Conservation (phyloP, 2,329 filamentous ascomycete species). For the Anthostomella pinea region DNA sequence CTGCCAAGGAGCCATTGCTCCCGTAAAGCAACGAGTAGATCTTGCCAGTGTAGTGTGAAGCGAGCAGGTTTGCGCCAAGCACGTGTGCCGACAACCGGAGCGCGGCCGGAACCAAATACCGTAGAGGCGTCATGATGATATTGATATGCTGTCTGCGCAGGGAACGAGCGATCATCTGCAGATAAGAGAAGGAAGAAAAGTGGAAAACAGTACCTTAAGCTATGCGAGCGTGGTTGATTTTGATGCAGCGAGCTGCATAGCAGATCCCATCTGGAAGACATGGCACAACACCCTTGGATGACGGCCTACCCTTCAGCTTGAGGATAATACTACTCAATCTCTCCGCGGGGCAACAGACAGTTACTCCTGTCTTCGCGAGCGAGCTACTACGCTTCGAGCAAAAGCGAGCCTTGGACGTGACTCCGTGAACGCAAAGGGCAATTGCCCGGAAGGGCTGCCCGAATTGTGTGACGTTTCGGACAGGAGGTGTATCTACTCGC, state of each 20-base stretch:
- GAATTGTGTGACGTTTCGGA: slow-evolving; percentile 22
- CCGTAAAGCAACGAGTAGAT: slow-evolving; percentile 35
- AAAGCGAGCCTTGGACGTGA: slow-evolving; percentile 6
- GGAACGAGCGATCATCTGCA: not conserved
- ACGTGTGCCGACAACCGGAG: slow-evolving; percentile 22
- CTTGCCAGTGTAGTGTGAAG: slow-evolving; percentile 39
- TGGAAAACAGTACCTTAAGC: slow-evolving; percentile 2
- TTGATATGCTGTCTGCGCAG: slow-evolving; percentile 10
- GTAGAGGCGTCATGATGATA: slow-evolving; percentile 21
- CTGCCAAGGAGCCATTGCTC: slow-evolving; percentile 25
- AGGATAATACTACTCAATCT: not conserved
- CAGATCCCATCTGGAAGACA: too few species aligned
- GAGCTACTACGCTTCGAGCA: too few species aligned
- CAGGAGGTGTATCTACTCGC: slow-evolving; percentile 20
- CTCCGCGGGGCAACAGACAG: too few species aligned
- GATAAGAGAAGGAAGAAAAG: slow-evolving; percentile 3
- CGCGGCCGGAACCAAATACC: slow-evolving; percentile 17
- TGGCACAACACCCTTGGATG: too few species aligned
- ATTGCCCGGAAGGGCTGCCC: slow-evolving; percentile 26
- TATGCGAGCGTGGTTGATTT: slow-evolving; percentile 16
- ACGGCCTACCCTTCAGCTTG: slow-evolving; percentile 5
- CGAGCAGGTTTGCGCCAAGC: slow-evolving; percentile 33
- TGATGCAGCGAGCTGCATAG: slow-evolving; percentile 10
- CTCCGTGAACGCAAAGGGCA: slow-evolving; percentile 30
- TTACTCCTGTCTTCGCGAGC: too few species aligned